phyloP scores from a whole-genome alignment of 108 stramenopile species.

The Cyclotella baltica region DNA sequence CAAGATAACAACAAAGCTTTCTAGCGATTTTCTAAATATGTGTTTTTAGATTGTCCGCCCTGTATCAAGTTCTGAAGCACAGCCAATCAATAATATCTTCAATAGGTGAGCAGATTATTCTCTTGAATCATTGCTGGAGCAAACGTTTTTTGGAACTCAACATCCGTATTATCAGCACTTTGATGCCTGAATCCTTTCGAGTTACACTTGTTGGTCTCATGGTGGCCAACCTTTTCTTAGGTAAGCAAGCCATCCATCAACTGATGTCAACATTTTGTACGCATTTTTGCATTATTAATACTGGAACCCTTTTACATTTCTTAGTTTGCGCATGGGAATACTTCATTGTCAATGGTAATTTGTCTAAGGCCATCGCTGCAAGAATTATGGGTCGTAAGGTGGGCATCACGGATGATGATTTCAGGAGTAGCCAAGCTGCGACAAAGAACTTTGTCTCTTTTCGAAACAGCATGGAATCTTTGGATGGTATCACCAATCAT shows the following conservation, averaged over 20 bases:
- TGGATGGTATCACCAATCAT: background rate
- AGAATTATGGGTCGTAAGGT: background rate
- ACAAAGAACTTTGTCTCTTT: background rate
- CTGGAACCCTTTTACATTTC: no score
- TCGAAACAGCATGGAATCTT: background rate
- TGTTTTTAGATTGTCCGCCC: no score
- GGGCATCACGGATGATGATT: background rate
- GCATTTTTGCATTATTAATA: no score
- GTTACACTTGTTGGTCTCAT: background rate
- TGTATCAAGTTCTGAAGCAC: background rate
- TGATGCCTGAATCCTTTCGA: background rate
- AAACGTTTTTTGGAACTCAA: background rate
- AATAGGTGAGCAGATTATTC: background rate
- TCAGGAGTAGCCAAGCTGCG: background rate
- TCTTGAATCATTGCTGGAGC: background rate
- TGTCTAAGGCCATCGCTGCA: background rate
- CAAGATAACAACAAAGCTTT: no score
- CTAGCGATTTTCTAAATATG: no score
- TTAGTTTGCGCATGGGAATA: background rate
- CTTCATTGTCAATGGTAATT: constrained; percentile 5
- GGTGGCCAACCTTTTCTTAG: background rate
- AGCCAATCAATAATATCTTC: constrained; percentile 2
- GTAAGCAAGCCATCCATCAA: no score
- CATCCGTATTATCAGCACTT: background rate
- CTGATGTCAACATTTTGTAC: no score